Evolutionary conservation across 192 early-diverging fungal species (phyloP), one percentile per base, ranked within the genome.

Genomic region (Rhizoclosmatium sp.): DNA sequence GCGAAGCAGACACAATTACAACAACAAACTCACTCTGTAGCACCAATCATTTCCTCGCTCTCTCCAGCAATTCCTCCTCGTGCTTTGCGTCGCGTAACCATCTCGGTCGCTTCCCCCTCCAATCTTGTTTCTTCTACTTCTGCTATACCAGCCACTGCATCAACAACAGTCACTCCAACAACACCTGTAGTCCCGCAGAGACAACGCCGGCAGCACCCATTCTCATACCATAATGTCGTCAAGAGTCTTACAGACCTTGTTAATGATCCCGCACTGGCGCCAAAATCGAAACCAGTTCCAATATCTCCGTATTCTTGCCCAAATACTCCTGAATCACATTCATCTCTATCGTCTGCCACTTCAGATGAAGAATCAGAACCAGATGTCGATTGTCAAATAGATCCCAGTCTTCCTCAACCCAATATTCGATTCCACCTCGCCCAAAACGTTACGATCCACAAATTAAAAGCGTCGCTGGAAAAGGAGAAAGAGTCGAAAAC

Each of bases 121-220:
- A 9, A 16, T 19, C 46, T 0, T 19, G 16, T 21, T 21, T 19
- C 16, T 31, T 10, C 1, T 16, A 69, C 14, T 19, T 47, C 14
- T 46, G 31, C 12, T 46, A 47, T 31, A 58, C 46, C 41, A 47
- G 31, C 42, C 42, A 69, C 64, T 39, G 23, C 41, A 65, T 42
- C 65, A 40, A 16, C 65, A 65, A 65, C 65, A 65, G 23, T 3
- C 65, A 21, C 58, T 59, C 21, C 19, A 59, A 16, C 58, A 59
- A 21, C 58, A 4, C 16, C 2, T 59, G 58, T 4, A 59, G 21
- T 59, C 58, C 21, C 58, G 16, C 21, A 16, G 2, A 59, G 19
- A 59, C 16, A 21, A 16, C 16, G 58, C 58, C 58, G 19, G 58
- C 16, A 16, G 16, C 16, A 59, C 58, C 21, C 21, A 59, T 59